These are phyloP conservation scores for Leonotis leonurus DNA, from an alignment of 257 asterid species.

Conservation along the genomic window DNA sequence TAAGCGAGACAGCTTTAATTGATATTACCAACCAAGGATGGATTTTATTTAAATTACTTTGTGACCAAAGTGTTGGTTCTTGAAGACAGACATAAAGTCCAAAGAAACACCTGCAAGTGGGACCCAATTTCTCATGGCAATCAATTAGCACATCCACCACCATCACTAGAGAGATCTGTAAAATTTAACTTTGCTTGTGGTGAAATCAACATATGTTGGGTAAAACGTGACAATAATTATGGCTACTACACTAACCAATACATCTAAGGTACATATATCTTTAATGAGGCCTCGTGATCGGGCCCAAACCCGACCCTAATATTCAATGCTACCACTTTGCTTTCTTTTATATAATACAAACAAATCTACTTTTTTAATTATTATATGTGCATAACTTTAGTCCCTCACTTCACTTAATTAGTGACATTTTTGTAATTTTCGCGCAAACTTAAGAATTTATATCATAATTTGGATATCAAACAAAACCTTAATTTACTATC, in stretches of 20 bases:
- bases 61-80: conserved; percentile 13
- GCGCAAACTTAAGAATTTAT: no score
- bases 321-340: background rate
- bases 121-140: conserved; percentile 25
- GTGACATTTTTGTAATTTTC: no score
- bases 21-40: conserved; percentile 13
- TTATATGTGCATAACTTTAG: no score
- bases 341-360: background rate
- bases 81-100: conserved; percentile 9
- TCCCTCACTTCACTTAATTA: no score
- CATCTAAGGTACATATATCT: background rate
- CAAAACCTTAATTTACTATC: no score
- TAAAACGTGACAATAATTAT: conserved; percentile 8
- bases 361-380: no score
- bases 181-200: background rate
- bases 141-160: conserved; percentile 21
- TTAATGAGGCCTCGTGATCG: background rate
- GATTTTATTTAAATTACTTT: conserved; percentile 14
- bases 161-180: conserved; percentile 5
- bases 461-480: no score
- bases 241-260: background rate
- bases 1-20: conserved; percentile 17
- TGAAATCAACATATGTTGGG: conserved; percentile 4
- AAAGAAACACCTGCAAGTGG: conserved; percentile 27
- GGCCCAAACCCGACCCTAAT: background rate